Conservation (phyloP, 805 yeast genomes). For the Middelhovenomyces tepae region DNA sequence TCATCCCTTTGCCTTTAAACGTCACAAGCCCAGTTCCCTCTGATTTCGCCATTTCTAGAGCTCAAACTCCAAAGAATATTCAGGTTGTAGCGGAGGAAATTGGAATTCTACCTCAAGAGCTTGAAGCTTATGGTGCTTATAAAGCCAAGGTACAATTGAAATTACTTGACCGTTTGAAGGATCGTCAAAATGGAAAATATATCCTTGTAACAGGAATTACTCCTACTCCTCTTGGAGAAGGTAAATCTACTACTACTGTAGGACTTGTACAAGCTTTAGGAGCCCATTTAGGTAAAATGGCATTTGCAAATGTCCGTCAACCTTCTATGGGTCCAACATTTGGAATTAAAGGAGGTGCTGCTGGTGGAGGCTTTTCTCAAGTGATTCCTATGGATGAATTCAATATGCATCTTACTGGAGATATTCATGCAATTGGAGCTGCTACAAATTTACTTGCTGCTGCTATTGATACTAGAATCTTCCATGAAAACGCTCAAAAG, state of each 20-base stretch:
- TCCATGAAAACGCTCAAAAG: slow-evolving; percentile 85
- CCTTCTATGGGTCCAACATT: slow-evolving; percentile 99
- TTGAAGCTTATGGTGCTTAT: slow-evolving; percentile 81
- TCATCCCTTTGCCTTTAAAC: slow-evolving; percentile 49
- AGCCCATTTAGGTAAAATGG: slow-evolving; percentile 72
- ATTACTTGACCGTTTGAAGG: slow-evolving; percentile 57
- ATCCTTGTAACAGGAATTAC: slow-evolving; percentile 95
- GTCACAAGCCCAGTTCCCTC: slow-evolving; percentile 70
- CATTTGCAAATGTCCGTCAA: slow-evolving; percentile 93
- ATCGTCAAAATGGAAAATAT: slow-evolving; percentile 68
- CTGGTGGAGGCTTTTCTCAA: slow-evolving; percentile 97
- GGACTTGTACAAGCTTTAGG: slow-evolving; percentile 96
- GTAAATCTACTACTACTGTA: slow-evolving; percentile 92
- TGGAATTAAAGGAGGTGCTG: slow-evolving; percentile 99
- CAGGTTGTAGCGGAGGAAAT: slow-evolving; percentile 66
- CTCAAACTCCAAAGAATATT: slow-evolving; percentile 80
- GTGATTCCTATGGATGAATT: slow-evolving; percentile 99
- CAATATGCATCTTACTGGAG: slow-evolving; percentile 96
- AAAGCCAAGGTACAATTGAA: slow-evolving; percentile 81
- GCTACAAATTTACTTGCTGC: slow-evolving; percentile 94
- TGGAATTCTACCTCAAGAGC: slow-evolving; percentile 69
- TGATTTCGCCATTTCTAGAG: slow-evolving; percentile 82
- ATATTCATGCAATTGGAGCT: slow-evolving; percentile 90
- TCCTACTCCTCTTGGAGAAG: slow-evolving; percentile 97
- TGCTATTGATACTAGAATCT: slow-evolving; percentile 93